These are phyloP conservation scores for Trypethelium eluteriae DNA, from an alignment of 495 filamentous ascomycete genomes.

Conservation along the genomic window DNA sequence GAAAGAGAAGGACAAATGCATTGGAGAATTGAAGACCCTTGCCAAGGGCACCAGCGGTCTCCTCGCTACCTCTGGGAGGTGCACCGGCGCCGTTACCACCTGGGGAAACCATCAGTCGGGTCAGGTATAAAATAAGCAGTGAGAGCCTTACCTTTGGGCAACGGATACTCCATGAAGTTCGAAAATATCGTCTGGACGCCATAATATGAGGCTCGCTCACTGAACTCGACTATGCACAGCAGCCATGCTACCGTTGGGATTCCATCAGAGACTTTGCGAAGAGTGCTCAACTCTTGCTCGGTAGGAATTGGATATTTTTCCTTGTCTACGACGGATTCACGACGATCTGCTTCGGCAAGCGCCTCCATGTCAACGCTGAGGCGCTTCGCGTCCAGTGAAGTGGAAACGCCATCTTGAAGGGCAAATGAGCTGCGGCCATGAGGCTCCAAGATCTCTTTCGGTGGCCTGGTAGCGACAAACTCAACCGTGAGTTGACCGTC, in stretches of 20 bases:
- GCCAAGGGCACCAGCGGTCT: slow-evolving; percentile 52
- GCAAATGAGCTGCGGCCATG: slow-evolving; percentile 27
- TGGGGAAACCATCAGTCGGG: slow-evolving; percentile 46
- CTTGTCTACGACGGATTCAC: slow-evolving; percentile 42
- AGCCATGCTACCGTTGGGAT: slow-evolving; percentile 51
- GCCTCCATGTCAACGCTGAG: slow-evolving; percentile 50
- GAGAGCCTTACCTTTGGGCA: slow-evolving; percentile 18
- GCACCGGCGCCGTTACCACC: slow-evolving; percentile 58
- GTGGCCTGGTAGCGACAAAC: slow-evolving; percentile 26
- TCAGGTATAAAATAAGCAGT: slow-evolving; percentile 12
- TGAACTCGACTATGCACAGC: slow-evolving; percentile 55
- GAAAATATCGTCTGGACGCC: slow-evolving; percentile 52
- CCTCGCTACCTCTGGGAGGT: slow-evolving; percentile 45
- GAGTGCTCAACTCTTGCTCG: slow-evolving; percentile 43
- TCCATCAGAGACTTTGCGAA: slow-evolving; percentile 51
- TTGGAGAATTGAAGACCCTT: slow-evolving; percentile 52
- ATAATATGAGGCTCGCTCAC: slow-evolving; percentile 64
- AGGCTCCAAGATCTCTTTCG: slow-evolving; percentile 26
- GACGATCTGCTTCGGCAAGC: slow-evolving; percentile 51
- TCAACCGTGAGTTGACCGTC: slow-evolving; percentile 17
- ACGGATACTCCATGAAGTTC: slow-evolving; percentile 38
- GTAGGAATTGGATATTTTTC: slow-evolving; percentile 52
- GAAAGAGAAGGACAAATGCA: slow-evolving; percentile 53
- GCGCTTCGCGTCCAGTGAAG: slow-evolving; percentile 30
- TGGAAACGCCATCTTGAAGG: slow-evolving; percentile 21